Base-by-base conservation (phyloP, 345 rosid species). In the Gossypium herbaceum region DNA sequence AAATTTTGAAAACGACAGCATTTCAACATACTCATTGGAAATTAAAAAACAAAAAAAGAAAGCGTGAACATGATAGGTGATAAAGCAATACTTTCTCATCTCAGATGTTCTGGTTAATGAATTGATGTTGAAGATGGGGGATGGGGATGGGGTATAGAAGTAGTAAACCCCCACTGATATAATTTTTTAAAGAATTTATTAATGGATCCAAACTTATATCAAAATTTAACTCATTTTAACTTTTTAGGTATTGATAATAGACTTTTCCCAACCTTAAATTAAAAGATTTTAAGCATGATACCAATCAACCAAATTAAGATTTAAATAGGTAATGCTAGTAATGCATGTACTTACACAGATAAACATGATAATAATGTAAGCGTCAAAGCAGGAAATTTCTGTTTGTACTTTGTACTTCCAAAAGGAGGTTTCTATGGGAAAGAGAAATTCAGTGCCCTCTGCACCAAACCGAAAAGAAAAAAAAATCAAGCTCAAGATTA, bases 361-460 rank as follows among this genome's bases (percentile, higher is more conserved):
- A 7, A 66, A 22, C 16, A 12, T 10, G 34, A 12, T 6, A 25
- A 45, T 19, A 45, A 66, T 44, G 34, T 66, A 44, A 66, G 19
- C 12, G 69, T 20, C 57, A 50, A 68, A 50, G 72, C 58, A 68
- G 58, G 72, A 50, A 68, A 52, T 7, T 68, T 68, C 24, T 25
- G 72, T 25, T 68, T 16, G 72, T 68, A 68, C 44, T 29, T 16
- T 50, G 73, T 69, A 51, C 73, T 56, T 56, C 15, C 45, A 4
- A 1, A 15, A 69, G 45, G 45, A 69, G 43, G 24, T 51, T 69
- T 19, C 25, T 9, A 16, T 41, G 59, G 27, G 73, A 69, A 24
- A 51, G 59, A 50, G 44, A 27, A 51, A 51, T 7, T 9, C 10
- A 2, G 16, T 27, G 13, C 59, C 59, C 45, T 16, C 45, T 69